Evolutionary conservation across 1,139 yeast genomes (phyloP).

Genomic region (Geotrichum aggregatum): DNA sequence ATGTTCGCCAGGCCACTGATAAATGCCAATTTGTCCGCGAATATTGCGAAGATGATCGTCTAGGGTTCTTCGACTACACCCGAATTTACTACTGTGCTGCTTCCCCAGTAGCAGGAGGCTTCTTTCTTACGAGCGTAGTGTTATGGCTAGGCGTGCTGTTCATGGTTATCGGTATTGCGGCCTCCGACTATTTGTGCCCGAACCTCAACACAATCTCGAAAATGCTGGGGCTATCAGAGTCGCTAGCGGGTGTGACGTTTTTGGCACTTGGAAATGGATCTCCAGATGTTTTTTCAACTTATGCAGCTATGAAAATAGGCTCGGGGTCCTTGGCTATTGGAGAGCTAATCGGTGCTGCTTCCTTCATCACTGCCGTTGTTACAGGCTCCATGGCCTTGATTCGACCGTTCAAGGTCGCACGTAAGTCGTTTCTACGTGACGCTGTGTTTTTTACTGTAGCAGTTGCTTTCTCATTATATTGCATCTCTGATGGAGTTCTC

Average conservation of each 20-base stretch:
- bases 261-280: constrained; percentile 90
- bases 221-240: constrained; percentile 61
- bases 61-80: constrained; percentile 36
- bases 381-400: constrained; percentile 70
- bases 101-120: constrained; percentile 21
- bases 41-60: constrained; percentile 33
- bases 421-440: constrained; percentile 53
- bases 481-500: constrained; percentile 47
- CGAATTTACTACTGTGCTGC: constrained; percentile 36
- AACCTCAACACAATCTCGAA: constrained; percentile 62
- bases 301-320: constrained; percentile 66
- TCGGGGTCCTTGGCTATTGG: constrained; percentile 79
- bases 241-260: constrained; percentile 80
- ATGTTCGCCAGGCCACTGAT: constrained; percentile 28
- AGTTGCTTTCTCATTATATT: constrained; percentile 42
- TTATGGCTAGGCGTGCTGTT: constrained; percentile 47
- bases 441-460: constrained; percentile 50
- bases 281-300: constrained; percentile 84
- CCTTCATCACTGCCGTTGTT: constrained; percentile 70
- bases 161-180: constrained; percentile 63
- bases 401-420: constrained; percentile 59
- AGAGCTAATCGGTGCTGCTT: constrained; percentile 81
- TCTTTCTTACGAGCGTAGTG: constrained; percentile 21
- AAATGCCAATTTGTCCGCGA: constrained; percentile 36
- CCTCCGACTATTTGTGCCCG: constrained; percentile 73